A percentile compares a stretch with the other conserved stretches of the same genome.
Evolutionary conservation across 73 alveolate genomes (phyloP).

Genomic region (Breviolum minutum): DNA sequence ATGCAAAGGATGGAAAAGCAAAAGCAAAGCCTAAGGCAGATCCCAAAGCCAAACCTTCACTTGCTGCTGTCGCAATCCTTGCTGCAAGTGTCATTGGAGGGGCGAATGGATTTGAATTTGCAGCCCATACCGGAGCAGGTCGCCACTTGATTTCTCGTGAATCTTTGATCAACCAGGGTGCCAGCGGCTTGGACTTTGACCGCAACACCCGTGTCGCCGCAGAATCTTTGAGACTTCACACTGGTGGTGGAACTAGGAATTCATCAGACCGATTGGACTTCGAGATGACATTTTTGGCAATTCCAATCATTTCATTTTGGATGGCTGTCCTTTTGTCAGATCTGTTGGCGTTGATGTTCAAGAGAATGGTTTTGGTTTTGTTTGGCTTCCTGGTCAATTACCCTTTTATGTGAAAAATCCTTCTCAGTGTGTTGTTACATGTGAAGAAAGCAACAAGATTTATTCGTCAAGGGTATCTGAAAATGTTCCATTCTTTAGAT

Average conservation of each 20-base stretch:
- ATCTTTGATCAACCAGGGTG: neutral
- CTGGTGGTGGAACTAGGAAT: neutral
- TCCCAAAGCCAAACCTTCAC: neutral
- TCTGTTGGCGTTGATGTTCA: neutral
- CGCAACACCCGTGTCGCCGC: neutral
- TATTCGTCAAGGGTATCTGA: neutral
- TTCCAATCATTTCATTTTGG: neutral
- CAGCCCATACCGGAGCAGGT: slow-evolving; percentile 18
- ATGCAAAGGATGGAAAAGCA: neutral
- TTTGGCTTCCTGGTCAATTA: neutral
- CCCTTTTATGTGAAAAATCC: neutral
- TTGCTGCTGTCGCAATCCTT: neutral
- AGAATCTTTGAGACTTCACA: neutral
- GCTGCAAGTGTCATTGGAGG: neutral
- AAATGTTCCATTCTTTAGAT: neutral
- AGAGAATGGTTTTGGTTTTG: neutral
- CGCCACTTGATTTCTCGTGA: neutral
- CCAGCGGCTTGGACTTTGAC: neutral
- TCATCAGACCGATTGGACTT: neutral
- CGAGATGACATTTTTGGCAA: no score
- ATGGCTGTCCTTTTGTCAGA: neutral
- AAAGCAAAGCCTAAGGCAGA: neutral
- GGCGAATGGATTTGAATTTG: neutral
- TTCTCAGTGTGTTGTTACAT: neutral
- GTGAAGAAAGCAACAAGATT: neutral